Conservation (phyloP, 805 yeast genomes). For the Helenozyma baotianmanensis region DNA sequence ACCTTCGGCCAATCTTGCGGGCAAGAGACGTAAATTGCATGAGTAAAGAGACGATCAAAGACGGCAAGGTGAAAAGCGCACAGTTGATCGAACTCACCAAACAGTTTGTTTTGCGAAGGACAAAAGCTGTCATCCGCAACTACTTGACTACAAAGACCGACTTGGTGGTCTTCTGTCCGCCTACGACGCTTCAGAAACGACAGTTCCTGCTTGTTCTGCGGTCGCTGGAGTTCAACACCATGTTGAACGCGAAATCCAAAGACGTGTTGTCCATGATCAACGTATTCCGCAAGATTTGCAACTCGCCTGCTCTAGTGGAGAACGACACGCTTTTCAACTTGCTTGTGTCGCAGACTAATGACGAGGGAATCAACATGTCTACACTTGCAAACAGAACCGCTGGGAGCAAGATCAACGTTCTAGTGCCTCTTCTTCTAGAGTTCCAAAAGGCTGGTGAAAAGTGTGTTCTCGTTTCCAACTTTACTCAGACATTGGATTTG, state of each 20-base stretch:
- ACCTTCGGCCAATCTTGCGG: slow-evolving; percentile 62
- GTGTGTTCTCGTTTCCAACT: slow-evolving; percentile 81
- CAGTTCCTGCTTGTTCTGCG: slow-evolving; percentile 50
- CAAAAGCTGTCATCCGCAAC: slow-evolving; percentile 49
- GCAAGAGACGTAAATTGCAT: slow-evolving; percentile 62
- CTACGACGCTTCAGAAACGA: slow-evolving; percentile 55
- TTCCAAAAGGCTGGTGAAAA: slow-evolving; percentile 55
- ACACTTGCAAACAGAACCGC: slow-evolving; percentile 12
- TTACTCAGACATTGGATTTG: slow-evolving; percentile 80
- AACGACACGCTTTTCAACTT: slow-evolving; percentile 37
- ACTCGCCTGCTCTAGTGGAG: slow-evolving; percentile 63
- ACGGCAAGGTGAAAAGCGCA: slow-evolving; percentile 60
- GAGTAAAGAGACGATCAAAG: slow-evolving; percentile 41
- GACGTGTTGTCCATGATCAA: slow-evolving; percentile 65
- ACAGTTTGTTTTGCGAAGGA: slow-evolving; percentile 68
- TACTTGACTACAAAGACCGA: slow-evolving; percentile 76
- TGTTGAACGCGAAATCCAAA: slow-evolving; percentile 28
- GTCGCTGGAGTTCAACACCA: slow-evolving; percentile 29
- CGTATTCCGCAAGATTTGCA: slow-evolving; percentile 73
- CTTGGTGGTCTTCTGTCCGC: slow-evolving; percentile 69
- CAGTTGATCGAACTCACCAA: slow-evolving; percentile 62
- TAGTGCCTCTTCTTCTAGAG: slow-evolving; percentile 52
- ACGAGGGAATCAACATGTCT: slow-evolving; percentile 13
- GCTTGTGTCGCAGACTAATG: slow-evolving; percentile 3
- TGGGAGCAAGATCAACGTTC: slow-evolving; percentile 59